Percentiles rank a stretch among this genome's conserved stretches.
These are phyloP conservation scores for Penicillium sp. DNA, from an alignment of 2,329 filamentous ascomycete species.

Conservation along the genomic window DNA sequence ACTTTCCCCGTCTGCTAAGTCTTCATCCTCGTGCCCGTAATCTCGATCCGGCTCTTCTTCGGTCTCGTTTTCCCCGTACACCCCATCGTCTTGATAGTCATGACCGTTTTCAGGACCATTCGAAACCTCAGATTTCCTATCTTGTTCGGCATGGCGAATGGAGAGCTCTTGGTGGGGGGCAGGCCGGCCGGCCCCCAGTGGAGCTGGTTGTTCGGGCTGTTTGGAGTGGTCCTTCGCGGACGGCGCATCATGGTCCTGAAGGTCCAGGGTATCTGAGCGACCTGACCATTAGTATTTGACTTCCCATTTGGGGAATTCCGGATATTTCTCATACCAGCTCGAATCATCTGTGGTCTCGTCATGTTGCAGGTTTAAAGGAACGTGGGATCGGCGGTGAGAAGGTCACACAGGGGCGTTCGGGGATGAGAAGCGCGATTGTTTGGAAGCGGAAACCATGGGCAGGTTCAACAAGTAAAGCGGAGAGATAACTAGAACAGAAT, in stretches of 20 bases:
- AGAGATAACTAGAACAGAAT: not conserved
- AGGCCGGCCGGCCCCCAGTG: conserved; percentile 56
- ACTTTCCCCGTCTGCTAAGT: conserved; percentile 17
- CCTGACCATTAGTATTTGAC: not conserved
- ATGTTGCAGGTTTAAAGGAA: conserved; percentile 29
- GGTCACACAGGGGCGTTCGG: conserved; percentile 10
- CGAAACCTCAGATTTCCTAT: conserved; percentile 71
- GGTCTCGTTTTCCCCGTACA: conserved; percentile 35
- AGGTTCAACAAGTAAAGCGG: not conserved
- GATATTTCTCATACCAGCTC: conserved; percentile 42
- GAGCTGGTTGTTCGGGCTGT: conserved; percentile 54
- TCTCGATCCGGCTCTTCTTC: conserved; percentile 22
- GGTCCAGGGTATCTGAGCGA: conserved; percentile 83
- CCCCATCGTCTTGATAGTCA: conserved; percentile 33
- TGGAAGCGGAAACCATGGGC: conserved; percentile 9
- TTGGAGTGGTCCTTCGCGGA: conserved; percentile 79
- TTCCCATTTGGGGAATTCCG: not conserved
- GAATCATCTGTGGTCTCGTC: conserved; percentile 47
- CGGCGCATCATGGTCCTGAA: conserved; percentile 79
- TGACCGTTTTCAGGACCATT: conserved; percentile 62
- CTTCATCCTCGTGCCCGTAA: conserved; percentile 40
- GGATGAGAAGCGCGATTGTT: conserved; percentile 16
- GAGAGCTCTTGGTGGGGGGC: conserved; percentile 85
- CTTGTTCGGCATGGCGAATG: conserved; percentile 75
- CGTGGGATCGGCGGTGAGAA: conserved; percentile 14